Conservation (phyloP, 2,329 filamentous ascomycete species). For the Sporothrix humicola region DNA sequence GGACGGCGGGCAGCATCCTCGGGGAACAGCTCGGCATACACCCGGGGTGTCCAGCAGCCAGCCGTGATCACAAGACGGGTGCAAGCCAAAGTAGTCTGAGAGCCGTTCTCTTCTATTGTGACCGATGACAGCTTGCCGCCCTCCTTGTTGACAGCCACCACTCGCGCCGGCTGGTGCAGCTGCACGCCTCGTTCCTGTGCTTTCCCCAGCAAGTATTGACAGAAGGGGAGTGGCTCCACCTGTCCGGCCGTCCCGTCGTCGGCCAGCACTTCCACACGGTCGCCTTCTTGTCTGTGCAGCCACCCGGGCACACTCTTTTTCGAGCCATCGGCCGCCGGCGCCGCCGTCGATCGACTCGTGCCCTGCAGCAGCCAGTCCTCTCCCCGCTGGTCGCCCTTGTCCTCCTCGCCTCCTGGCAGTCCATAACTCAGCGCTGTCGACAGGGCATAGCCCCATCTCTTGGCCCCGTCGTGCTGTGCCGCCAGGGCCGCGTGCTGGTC, state of each 20-base stretch:
- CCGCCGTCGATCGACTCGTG: slow-evolving; percentile 45
- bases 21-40: slow-evolving; percentile 68
- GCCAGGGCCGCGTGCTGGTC: slow-evolving; percentile 70
- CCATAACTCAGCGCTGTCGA: slow-evolving; percentile 65
- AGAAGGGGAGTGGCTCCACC: slow-evolving; percentile 72
- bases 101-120: slow-evolving; percentile 40
- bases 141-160: slow-evolving; percentile 59
- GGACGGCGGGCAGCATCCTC: slow-evolving; percentile 49
- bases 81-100: slow-evolving; percentile 63
- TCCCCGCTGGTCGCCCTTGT: slow-evolving; percentile 44
- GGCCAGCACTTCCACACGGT: slow-evolving; percentile 65
- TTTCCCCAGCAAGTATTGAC: slow-evolving; percentile 65
- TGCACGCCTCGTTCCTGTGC: slow-evolving; percentile 67
- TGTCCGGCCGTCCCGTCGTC: slow-evolving; percentile 66
- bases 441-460: slow-evolving; percentile 56
- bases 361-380: slow-evolving; percentile 68
- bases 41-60: slow-evolving; percentile 72
- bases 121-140: slow-evolving; percentile 59
- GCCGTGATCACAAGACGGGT: slow-evolving; percentile 69
- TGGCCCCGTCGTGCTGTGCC: slow-evolving; percentile 59
- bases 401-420: slow-evolving; percentile 29
- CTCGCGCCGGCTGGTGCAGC: slow-evolving; percentile 66
- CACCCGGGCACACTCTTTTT: slow-evolving; percentile 54
- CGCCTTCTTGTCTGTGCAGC: slow-evolving; percentile 62
- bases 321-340: slow-evolving; percentile 31